Evolutionary conservation across 2,329 filamentous ascomycete species (phyloP), one percentile per base, ranked within the genome.

Genomic region (Didymella exigua): DNA sequence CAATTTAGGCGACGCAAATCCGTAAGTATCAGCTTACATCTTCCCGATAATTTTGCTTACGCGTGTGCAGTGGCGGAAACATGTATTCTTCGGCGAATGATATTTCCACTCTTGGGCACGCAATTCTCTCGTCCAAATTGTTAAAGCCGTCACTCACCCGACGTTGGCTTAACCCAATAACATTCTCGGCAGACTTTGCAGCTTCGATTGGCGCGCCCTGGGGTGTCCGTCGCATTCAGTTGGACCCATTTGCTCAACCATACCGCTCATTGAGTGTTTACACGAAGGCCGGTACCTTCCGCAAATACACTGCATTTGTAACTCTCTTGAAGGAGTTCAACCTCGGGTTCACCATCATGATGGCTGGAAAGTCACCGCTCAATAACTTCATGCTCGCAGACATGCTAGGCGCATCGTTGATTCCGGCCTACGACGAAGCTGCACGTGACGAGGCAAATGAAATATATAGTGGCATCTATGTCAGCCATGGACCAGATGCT

Each of bases 281-380:
- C 53, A 76, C 75, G n/a, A 80, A 82, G 62, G 65, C 73, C 2
- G 77, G 79, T 11, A 71, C 77, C 49, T 69, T 79, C n/a, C 73
- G 76, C 31, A 58, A 61, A 42, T 81, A 79, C 56, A 71, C 71
- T 13, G 70, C 73, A 2, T 66, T 76, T 11, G 50, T 81, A 0
- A 73, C 72, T 1, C 62, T 82, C 2, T 55, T 81, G 2, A 78
- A 76, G 2, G 78, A 81, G 54, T 79, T 74, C 45, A 72, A 77
- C 41, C 65, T 78, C 13, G 78, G 79, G 0, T 77, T 81, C 57
- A 73, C 69, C 2, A 69, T 81, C 2, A 60, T 72, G 5, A 54
- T 60, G 27, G 78, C 77, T 5, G 76, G 75, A 2, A 50, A 47
- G 2, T 47, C 56, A 29, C 19, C 47, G 5, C 11, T 59, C 46